Conservation (phyloP, 73 alveolate species). For the Tetrahymena borealis region DNA sequence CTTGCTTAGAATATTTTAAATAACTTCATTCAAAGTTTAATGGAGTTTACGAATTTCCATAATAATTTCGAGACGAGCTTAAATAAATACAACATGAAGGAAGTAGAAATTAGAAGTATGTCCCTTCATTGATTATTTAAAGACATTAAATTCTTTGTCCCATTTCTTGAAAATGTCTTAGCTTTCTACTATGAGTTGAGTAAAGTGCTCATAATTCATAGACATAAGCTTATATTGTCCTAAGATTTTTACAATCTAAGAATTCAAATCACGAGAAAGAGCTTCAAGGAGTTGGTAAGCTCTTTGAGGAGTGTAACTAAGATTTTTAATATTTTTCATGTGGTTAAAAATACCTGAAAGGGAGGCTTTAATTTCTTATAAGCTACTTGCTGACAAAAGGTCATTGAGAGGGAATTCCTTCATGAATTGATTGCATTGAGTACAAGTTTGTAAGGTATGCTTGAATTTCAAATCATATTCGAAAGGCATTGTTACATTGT, state of each 20-base stretch:
- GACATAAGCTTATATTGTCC: constrained; percentile 40
- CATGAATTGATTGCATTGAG: constrained; percentile 67
- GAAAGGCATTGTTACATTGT: constrained; percentile 69
- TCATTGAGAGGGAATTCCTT: constrained; percentile 83
- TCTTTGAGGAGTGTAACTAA: constrained; percentile 66
- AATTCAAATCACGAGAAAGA: constrained; percentile 73
- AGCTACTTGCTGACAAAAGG: constrained; percentile 69
- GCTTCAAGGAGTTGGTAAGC: constrained; percentile 70
- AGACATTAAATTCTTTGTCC: constrained; percentile 35
- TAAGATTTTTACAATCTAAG: constrained; percentile 63
- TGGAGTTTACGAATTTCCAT: constrained; percentile 67
- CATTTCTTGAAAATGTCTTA: constrained; percentile 45
- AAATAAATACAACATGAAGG: background rate
- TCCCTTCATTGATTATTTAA: background rate
- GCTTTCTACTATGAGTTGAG: constrained; percentile 24
- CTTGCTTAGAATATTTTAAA: constrained; percentile 52
- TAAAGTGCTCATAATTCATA: constrained; percentile 53
- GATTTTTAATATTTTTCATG: constrained; percentile 43
- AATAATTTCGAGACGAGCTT: constrained; percentile 62
- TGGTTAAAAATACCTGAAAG: constrained; percentile 63
- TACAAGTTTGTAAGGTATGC: constrained; percentile 62
- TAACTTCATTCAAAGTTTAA: constrained; percentile 61
- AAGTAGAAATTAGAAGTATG: background rate
- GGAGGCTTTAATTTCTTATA: constrained; percentile 58
- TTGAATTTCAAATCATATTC: constrained; percentile 75